Percentiles rank a stretch among this genome's conserved stretches.
Conservation (phyloP, 2,329 filamentous ascomycete genomes). For the Celoporthe dispersa region DNA sequence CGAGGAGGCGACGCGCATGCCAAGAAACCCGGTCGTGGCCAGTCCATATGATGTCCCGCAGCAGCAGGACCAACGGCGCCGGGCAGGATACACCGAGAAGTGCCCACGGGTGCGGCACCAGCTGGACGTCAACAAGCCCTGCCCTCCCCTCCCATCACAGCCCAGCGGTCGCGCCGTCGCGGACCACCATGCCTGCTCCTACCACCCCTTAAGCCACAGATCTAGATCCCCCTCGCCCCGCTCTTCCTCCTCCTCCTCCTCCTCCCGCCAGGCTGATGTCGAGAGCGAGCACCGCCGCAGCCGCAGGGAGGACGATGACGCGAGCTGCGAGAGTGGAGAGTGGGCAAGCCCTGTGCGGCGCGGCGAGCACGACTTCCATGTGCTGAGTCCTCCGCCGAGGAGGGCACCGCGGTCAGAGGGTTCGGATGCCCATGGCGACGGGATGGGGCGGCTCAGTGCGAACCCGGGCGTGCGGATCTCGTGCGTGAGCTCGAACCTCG, state of each 20-base stretch:
- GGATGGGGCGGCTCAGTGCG: not conserved
- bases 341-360: not conserved
- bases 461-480: not conserved
- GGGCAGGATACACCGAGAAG: not conserved
- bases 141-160: not conserved
- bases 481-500: not conserved
- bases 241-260: too few species aligned
- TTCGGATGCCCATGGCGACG: not conserved
- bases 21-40: not conserved
- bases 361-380: not conserved
- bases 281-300: not conserved
- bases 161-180: not conserved
- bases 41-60: constrained; percentile 7
- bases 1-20: constrained; percentile 8
- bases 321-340: not conserved
- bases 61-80: not conserved
- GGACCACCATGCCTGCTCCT: not conserved
- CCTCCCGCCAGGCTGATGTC: not conserved
- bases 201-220: not conserved
- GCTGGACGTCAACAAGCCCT: constrained; percentile 2
- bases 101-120: not conserved
- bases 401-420: not conserved
- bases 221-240: not conserved
- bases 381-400: not conserved
- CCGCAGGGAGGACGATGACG: not conserved